A percentile compares a stretch with the other conserved stretches of the same genome.
These are phyloP conservation scores for Melocanna baccifera DNA, from an alignment of 176 grass and related monocot species.

Conservation along the genomic window DNA sequence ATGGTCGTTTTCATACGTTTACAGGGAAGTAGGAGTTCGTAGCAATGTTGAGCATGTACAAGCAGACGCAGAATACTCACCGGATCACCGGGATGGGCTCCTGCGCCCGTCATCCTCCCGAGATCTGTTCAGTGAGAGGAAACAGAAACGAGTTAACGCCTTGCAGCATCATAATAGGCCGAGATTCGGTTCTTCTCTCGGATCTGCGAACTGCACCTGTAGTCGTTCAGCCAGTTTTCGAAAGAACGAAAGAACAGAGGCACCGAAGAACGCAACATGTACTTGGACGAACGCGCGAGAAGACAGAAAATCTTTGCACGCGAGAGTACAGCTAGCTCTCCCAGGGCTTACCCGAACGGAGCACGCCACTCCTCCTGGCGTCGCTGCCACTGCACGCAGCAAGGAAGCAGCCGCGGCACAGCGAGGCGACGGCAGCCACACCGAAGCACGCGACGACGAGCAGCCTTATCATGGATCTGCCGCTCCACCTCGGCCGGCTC, in stretches of 20 bases:
- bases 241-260: not conserved
- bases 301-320: not conserved
- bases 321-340: not conserved
- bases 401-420: slow-evolving; percentile 16
- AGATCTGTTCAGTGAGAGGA: slow-evolving; percentile 29
- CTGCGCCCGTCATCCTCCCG: not conserved
- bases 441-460: not conserved
- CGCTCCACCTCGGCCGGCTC: not conserved
- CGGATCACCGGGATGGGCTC: not conserved
- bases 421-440: not conserved
- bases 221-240: not conserved
- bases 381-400: not conserved
- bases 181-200: not conserved
- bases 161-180: not conserved
- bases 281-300: not conserved
- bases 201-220: not conserved
- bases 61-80: not conserved
- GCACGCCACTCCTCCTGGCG: not conserved
- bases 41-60: not conserved
- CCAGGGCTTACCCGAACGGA: slow-evolving; percentile 18
- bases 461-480: not conserved
- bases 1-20: not conserved
- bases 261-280: not conserved
- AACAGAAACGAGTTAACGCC: not conserved
- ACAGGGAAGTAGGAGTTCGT: not conserved